A percentile compares a stretch with the other conserved stretches of the same genome.
phyloP scores from a whole-genome alignment of 768 basidiomycete species.

The Lyophyllum decastes region DNA sequence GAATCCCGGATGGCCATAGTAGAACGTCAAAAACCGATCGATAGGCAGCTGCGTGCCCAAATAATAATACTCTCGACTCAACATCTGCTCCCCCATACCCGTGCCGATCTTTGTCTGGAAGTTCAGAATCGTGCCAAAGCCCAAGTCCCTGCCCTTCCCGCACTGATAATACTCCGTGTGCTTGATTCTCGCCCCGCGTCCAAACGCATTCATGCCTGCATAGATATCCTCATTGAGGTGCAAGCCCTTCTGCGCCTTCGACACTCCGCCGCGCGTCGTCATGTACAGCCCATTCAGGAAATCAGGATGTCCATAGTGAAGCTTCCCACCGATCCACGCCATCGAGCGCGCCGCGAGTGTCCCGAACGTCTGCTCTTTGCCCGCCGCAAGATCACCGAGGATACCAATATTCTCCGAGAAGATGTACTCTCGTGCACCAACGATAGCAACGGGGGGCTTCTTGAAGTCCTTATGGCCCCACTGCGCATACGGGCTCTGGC shows the following conservation, averaged over 20 bases:
- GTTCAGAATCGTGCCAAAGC: conserved; percentile 98
- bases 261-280: conserved; percentile 97
- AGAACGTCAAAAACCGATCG: conserved; percentile 99
- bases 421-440: conserved; percentile 99
- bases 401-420: conserved; percentile 99
- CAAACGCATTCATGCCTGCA: conserved; percentile 98
- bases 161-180: conserved; percentile 99
- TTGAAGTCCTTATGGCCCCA: conserved; percentile 90
- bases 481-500: conserved; percentile 89
- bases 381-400: conserved; percentile 95
- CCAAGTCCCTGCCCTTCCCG: conserved; percentile 97
- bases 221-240: conserved; percentile 99
- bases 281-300: conserved; percentile 98
- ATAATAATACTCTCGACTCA: conserved; percentile 99
- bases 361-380: conserved; percentile 99
- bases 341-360: conserved; percentile 94
- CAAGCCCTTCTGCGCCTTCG: conserved; percentile 99
- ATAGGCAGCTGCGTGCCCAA: conserved; percentile 96
- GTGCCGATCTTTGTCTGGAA: conserved; percentile 99
- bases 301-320: conserved; percentile 99
- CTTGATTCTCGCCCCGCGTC: conserved; percentile 96
- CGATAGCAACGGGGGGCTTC: conserved; percentile 89
- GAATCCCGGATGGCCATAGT: conserved; percentile 99
- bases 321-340: conserved; percentile 97
- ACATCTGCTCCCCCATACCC: conserved; percentile 99